Base-by-base conservation (phyloP, 1,284 basidiomycete genomes). In the Naganishia albida region DNA sequence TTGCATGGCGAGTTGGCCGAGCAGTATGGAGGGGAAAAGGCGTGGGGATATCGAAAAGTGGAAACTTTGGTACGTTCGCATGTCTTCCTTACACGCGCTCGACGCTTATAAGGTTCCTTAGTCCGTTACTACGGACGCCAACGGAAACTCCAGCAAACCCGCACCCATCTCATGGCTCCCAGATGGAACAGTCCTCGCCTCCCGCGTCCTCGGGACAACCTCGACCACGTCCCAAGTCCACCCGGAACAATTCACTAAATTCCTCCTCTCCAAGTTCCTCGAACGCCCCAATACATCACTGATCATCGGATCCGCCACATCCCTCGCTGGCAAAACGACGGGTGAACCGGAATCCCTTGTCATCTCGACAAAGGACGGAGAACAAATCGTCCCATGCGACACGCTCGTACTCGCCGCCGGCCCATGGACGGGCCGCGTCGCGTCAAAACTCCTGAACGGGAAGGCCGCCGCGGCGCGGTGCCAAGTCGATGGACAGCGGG, bases 31-130 rank as follows among this genome's bases (percentile, higher is more conserved):
- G 93, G 93, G 0, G 78, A 81, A 20, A 81, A 86, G 50, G 81
- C 86, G 26, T 96, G 91, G 92, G 91, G 91, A 0, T 96, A 91
- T 84, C 82, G 93, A 80, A 85, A 78, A 83, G 79, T 85, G 10
- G 82, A 83, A 49, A 82, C 81, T 12, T 67, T 81, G 59, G 76
- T 79, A 43, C 69, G 75, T 70, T 6, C 10, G 3, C 48, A 52
- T 62, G 13, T 8, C 34, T 50, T 20, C 12, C 25, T 38, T 1
- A 23, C 2, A 55, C 38, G 20, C 16, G 49, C 39, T 42, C n/a
- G 16, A 30, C 18, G 56, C 42, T 52, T 15, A n/a, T n/a, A n/a
- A n/a, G n/a, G 3, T 8, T 15, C n/a, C 18, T 40, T 51, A 76
- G 74, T 76, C 75, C 2, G 71, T 79, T 15, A 74, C 75, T 26